A percentile compares a stretch with the other conserved stretches of the same genome.
Evolutionary conservation across 1,284 basidiomycete genomes (phyloP).

Genomic region (Cutaneotrichosporon sp.): DNA sequence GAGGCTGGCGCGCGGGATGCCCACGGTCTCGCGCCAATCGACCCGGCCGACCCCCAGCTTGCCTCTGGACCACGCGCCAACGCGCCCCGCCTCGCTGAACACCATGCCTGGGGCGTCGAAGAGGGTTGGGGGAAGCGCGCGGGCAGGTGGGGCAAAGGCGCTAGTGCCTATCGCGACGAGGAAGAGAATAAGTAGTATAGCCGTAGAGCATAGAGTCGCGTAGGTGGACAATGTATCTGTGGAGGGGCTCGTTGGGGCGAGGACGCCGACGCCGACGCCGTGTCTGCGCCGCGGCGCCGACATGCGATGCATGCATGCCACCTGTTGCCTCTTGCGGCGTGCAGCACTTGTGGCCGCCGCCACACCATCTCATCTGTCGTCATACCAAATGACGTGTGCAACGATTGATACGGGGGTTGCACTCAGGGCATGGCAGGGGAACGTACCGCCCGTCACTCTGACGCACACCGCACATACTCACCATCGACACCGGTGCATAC

Average conservation of each 20-base stretch:
- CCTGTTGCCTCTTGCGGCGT: too few relatives aligned
- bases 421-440: conserved; percentile 2
- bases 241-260: too few relatives aligned
- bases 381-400: background rate
- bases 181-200: background rate
- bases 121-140: conserved; percentile 51
- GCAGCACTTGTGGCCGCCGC: too few relatives aligned
- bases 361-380: too few relatives aligned
- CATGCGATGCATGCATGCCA: too few relatives aligned
- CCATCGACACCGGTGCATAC: background rate
- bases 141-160: conserved; percentile 51
- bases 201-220: too few relatives aligned
- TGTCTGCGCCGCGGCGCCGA: too few relatives aligned
- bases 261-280: too few relatives aligned
- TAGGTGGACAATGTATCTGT: too few relatives aligned
- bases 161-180: conserved; percentile 18
- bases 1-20: conserved; percentile 17
- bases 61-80: conserved; percentile 12
- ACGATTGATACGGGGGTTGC: too few relatives aligned
- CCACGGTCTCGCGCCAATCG: conserved; percentile 22
- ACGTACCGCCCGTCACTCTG: background rate
- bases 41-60: background rate
- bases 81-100: conserved; percentile 34
- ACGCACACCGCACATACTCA: too few relatives aligned
- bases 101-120: conserved; percentile 47